Evolutionary conservation across 768 basidiomycete genomes (phyloP).

Genomic region (Rossbeevera mucosa): DNA sequence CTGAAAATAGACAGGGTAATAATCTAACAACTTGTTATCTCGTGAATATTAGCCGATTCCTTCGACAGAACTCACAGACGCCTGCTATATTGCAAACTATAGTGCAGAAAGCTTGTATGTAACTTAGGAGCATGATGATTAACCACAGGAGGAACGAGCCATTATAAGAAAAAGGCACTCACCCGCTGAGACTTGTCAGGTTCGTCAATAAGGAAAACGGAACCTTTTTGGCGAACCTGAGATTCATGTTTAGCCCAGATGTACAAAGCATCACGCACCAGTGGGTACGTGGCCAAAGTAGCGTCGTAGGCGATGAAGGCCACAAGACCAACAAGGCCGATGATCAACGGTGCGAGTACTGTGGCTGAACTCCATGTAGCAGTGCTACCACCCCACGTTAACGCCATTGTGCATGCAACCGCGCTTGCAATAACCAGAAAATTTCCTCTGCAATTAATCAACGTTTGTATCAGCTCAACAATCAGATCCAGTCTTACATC

Average conservation of each 20-base stretch:
- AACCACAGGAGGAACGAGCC: too few relatives aligned
- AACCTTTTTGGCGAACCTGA: constrained; percentile 3
- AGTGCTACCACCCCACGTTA: constrained; percentile 46
- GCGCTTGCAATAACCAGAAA: constrained; percentile 36
- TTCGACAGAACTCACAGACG: constrained; percentile 19
- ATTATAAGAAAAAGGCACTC: not conserved
- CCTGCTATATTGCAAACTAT: constrained; percentile 11
- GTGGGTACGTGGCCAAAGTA: constrained; percentile 22
- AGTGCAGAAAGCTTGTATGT: constrained; percentile 23
- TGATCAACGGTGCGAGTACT: constrained; percentile 40
- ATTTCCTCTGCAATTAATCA: constrained; percentile 34
- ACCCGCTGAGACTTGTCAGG: constrained; percentile 28
- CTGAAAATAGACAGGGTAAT: constrained; percentile 43
- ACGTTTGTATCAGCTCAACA: too few relatives aligned
- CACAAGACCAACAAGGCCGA: constrained; percentile 38
- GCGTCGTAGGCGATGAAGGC: constrained; percentile 40
- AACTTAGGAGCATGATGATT: constrained; percentile 12
- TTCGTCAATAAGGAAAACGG: constrained; percentile 24
- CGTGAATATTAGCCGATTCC: not conserved
- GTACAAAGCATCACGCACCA: constrained; percentile 20
- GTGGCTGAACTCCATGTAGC: constrained; percentile 39
- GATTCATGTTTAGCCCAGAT: not conserved
- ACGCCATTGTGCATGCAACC: constrained; percentile 33
- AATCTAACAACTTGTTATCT: constrained; percentile 27
- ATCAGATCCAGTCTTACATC: constrained; percentile 30